Evolutionary conservation across 2,329 filamentous ascomycete genomes (phyloP), one percentile per base, ranked within the genome.

Genomic region (Colletotrichum sp.): DNA sequence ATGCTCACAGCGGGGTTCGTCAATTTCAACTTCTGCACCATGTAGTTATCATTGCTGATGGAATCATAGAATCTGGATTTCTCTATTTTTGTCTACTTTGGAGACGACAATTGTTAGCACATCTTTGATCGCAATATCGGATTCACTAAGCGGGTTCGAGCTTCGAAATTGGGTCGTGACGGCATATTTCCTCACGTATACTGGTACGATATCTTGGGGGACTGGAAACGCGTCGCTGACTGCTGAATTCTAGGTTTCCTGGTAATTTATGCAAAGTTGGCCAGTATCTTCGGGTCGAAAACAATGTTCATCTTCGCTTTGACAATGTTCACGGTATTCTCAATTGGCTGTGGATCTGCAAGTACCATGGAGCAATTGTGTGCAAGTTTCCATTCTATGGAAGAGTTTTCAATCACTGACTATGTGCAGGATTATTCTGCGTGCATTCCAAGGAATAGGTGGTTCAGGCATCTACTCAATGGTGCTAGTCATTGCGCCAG

Each of bases 81-180:
- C 67, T 36, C 80, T 88, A 7, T 84, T 90, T 63, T 81, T 90
- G 3, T 86, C 87, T 2, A 85, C 84, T 1, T 80, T 88, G 5
- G 88, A 90, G 77, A 88, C 84, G 6, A 88, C 87, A 5, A 89
- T 89, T 30, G 87, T 90, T 26, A 87, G 85, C 80, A 90, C 88
- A 0, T 85, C 88, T 8, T 80, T 90, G 1, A 84, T 89, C 0
- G 85, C 86, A 21, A 89, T 90, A 43, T 84, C 82, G 1, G 82
- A 85, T 64, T 79, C 83, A 6, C 80, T 88, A 5, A 72, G 80
- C 13, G 83, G 83, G 15, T 87, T 86, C 36, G 78, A 82, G 12
- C 77, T 82, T 65, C 78, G 80, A 18, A 81, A 81, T 55, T 89
- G 88, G 88, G 82, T 90, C 6, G 85, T 90, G 10, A 88, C 86